Evolutionary conservation across 257 asterid genomes (phyloP), one percentile per base, ranked within the genome.

Genomic region (Solanum okadae): DNA sequence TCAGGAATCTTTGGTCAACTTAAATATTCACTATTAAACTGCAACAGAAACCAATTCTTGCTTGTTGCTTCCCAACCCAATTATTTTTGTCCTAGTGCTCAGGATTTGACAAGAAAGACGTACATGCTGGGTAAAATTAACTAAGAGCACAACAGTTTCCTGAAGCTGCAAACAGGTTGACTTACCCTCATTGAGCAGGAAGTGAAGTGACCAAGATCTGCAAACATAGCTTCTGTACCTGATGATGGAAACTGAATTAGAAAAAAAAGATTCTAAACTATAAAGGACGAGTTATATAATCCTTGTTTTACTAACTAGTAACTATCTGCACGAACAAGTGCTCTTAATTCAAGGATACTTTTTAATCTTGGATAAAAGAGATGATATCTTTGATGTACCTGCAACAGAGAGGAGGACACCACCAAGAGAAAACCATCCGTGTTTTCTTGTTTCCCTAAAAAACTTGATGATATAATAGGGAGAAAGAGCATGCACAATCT

Each of bases 171-270:
- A 20, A 81, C 37, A 81, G 70, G 86, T 22, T 1, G 63, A 63
- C 34, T 78, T 61, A 91, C 92, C 91, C 87, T 79, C 72, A 93
- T 91, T 75, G 95, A 93, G 87, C 90, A 85, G 27, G 91, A 88
- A 15, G 95, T 91, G 86, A 93, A 93, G 88, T 93, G 95, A 73
- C 94, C 95, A 83, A 93, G 90, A 76, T 90, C 95, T 72, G 95
- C 94, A 89, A 92, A 93, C 95, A 93, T 93, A 52, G 94, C 91
- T 89, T 93, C 95, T 1, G 92, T 88, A 68, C 95, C 95, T 93
- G 91, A 35, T 52, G 33, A 29, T 35, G 65, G 56, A 31, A 44
- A 79, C n/a, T 49, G 49, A 87, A 29, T 46, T 61, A 79, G 34
- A 11, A 13, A 34, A 10, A 29, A 23, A 49, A 18, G 34, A 52